Evolutionary conservation across 192 early-diverging fungal genomes (phyloP).

Genomic region (Coemansia umbellata): DNA sequence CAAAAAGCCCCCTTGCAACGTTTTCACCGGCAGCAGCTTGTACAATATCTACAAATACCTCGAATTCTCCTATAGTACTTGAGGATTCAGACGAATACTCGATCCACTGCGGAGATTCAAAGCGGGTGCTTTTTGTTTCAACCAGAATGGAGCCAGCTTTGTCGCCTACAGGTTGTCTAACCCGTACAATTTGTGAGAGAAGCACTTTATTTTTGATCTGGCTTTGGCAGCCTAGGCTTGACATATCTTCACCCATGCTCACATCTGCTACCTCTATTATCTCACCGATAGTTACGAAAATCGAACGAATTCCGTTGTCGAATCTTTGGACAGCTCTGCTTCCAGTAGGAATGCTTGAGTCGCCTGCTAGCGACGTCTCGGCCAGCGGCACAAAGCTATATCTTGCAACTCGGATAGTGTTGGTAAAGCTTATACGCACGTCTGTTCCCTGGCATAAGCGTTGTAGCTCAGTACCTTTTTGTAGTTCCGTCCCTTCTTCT

Average conservation of each 20-base stretch:
- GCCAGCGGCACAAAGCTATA: slow-evolving; percentile 7
- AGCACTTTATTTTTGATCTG: slow-evolving; percentile 1
- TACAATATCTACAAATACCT: neutral
- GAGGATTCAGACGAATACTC: neutral
- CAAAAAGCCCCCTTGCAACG: slow-evolving; percentile 1
- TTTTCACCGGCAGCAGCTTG: slow-evolving; percentile 8
- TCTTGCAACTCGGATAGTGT: neutral
- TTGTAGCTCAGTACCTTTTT: slow-evolving; percentile 10
- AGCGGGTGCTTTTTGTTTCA: slow-evolving; percentile 30
- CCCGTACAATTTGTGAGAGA: slow-evolving; percentile 10
- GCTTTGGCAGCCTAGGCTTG: neutral
- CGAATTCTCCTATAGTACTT: neutral
- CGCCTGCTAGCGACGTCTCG: slow-evolving; percentile 1
- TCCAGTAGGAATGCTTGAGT: neutral
- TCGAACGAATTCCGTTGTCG: neutral
- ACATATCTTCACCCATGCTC: neutral
- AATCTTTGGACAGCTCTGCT: slow-evolving; percentile 12
- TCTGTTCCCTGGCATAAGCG: slow-evolving; percentile 11
- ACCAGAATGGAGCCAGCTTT: slow-evolving; percentile 2
- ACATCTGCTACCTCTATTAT: slow-evolving; percentile 14
- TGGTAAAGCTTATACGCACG: neutral
- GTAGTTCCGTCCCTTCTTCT: neutral
- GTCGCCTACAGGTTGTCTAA: neutral
- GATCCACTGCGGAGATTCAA: slow-evolving; percentile 32
- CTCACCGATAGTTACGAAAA: slow-evolving; percentile 11